Percentiles rank a stretch among this genome's conserved stretches.
Evolutionary conservation across 2,329 filamentous ascomycete species (phyloP).

Genomic region (Fusarium metavorans): DNA sequence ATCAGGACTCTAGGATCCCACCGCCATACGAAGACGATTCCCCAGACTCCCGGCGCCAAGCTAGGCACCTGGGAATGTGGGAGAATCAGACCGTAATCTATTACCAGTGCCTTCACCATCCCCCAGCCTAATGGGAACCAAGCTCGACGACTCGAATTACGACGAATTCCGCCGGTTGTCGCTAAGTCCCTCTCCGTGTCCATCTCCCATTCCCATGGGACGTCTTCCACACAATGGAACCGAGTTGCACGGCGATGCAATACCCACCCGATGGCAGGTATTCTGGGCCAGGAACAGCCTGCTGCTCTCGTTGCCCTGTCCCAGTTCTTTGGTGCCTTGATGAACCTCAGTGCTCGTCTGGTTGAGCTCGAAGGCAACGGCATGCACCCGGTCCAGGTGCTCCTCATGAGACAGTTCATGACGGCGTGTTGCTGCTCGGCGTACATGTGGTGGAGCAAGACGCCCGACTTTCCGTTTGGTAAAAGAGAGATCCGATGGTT

Average conservation of each 20-base stretch:
- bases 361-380: constrained; percentile 78
- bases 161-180: constrained; percentile 41
- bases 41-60: constrained; percentile 27
- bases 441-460: constrained; percentile 80
- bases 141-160: constrained; percentile 28
- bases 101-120: constrained; percentile 25
- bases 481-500: constrained; percentile 73
- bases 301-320: constrained; percentile 78
- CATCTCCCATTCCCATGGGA: constrained; percentile 37
- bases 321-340: constrained; percentile 84
- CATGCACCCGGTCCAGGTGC: constrained; percentile 86
- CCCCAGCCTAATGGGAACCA: constrained; percentile 21
- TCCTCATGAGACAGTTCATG: constrained; percentile 83
- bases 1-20: constrained; percentile 26
- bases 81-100: constrained; percentile 28
- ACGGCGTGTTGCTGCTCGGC: constrained; percentile 74
- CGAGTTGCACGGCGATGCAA: constrained; percentile 15
- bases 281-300: constrained; percentile 76
- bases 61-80: constrained; percentile 15
- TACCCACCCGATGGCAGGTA: constrained; percentile 41
- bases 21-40: constrained; percentile 35
- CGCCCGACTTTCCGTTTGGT: constrained; percentile 79
- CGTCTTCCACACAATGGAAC: constrained; percentile 13
- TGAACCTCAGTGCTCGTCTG: constrained; percentile 85
- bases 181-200: constrained; percentile 40